Evolutionary conservation across 2,329 filamentous ascomycete genomes (phyloP).

Genomic region (Xylaria sp.): DNA sequence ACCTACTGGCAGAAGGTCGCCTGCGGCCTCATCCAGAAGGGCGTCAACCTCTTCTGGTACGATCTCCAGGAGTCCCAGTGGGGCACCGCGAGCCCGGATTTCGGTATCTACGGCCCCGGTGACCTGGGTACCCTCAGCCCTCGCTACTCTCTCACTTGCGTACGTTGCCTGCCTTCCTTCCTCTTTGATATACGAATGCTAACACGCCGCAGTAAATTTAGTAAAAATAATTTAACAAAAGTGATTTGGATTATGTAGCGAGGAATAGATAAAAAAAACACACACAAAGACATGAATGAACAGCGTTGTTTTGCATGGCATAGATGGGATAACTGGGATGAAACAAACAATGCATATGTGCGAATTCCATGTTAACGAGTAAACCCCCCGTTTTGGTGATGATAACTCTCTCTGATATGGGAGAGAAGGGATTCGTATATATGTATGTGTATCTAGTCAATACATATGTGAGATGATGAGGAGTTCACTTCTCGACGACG

Average conservation of each 20-base stretch:
- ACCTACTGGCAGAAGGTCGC: constrained; percentile 33
- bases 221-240: not conserved
- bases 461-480: no score
- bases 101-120: constrained; percentile 34
- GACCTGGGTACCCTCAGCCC: constrained; percentile 29
- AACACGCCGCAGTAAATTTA: constrained; percentile 1
- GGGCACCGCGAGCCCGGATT: constrained; percentile 32
- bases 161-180: constrained; percentile 9
- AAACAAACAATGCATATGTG: no score
- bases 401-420: no score
- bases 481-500: no score
- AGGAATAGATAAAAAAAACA: constrained; percentile 20
- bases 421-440: no score
- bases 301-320: not conserved
- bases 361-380: no score
- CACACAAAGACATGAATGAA: not conserved
- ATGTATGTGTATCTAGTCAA: no score
- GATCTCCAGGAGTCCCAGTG: constrained; percentile 35
- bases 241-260: not conserved
- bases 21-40: constrained; percentile 26
- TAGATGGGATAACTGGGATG: not conserved
- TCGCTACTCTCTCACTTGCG: constrained; percentile 32
- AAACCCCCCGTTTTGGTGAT: no score
- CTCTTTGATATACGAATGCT: not conserved
- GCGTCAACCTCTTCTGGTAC: constrained; percentile 36